Conservation (phyloP, 176 grass and related monocot genomes). For the Hordeum marinum region DNA sequence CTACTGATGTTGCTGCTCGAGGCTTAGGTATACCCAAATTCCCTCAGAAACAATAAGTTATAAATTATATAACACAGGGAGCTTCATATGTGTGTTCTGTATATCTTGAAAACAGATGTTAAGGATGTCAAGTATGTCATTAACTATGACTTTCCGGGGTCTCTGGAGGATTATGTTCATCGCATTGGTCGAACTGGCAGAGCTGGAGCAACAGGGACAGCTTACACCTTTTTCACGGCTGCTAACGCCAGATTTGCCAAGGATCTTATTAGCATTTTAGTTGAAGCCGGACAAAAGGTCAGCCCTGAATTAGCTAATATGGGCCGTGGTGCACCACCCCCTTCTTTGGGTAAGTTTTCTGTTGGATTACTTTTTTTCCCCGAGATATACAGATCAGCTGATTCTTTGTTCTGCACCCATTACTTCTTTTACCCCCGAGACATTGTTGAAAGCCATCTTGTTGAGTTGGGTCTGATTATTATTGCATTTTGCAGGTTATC, state of each 20-base stretch:
- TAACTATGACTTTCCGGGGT: constrained; percentile 97
- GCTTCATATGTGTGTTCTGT: constrained; percentile 13
- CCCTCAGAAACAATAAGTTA: background rate
- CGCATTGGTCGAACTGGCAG: constrained; percentile 88
- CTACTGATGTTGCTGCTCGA: constrained; percentile 90
- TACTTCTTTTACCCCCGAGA: background rate
- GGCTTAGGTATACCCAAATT: constrained; percentile 68
- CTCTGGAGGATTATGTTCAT: constrained; percentile 96
- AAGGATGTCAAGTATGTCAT: constrained; percentile 98
- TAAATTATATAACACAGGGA: background rate
- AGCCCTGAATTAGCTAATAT: constrained; percentile 77
- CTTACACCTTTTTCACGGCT: constrained; percentile 92
- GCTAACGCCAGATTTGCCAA: constrained; percentile 92
- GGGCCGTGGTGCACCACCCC: constrained; percentile 67
- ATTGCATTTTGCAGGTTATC: constrained; percentile 47
- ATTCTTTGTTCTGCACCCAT: background rate
- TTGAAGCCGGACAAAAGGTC: constrained; percentile 94
- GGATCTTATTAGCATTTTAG: constrained; percentile 80
- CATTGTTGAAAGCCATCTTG: constrained; percentile 17
- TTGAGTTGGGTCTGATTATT: constrained; percentile 10
- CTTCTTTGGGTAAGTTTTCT: constrained; percentile 49
- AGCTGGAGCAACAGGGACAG: constrained; percentile 88
- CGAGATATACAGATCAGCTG: background rate
- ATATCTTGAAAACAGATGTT: constrained; percentile 56
- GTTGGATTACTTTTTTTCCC: background rate